Base-by-base conservation (phyloP, 176 grass and related monocot genomes). In the Oryza officinalis region DNA sequence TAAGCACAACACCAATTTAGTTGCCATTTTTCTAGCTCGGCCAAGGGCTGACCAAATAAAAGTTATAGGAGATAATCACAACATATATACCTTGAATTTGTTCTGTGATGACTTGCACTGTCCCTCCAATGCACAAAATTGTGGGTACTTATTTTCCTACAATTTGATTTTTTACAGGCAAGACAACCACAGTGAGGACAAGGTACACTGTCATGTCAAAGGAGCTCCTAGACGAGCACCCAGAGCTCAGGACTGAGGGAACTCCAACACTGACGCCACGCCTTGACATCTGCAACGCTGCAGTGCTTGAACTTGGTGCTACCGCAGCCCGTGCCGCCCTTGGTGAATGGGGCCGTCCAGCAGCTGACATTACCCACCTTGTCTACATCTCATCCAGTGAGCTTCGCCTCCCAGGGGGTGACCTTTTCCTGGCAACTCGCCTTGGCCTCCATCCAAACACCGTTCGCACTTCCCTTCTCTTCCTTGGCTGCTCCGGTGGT, bases 351-450 rank as follows among this genome's bases (percentile, higher is more conserved):
- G 87, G 87, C 2, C 85, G 85, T 27, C 68, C 92, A 2, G 76
- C 80, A 59, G 71, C 87, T 61, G 93, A 89, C 74, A 91, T 95
- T 59, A 98, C 96, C 65, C 96, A 98, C 76, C 77, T 98, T 4
- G 89, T 98, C 75, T 98, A 88, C 75, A 88, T 93, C 82, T 98
- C 92, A 26, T 98, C 96, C 72, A 98, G 89, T 17, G 93, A 98
- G 59, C 78, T 94, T 74, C 96, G 96, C 15, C 86, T 98, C 72
- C 92, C 96, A 38, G 87, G 91, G 20, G 93, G 90, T 18, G 92
- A 98, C 78, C 90, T 95, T 80, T 86, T 88, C 87, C 91, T 98
- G 47, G 90, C 96, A 46, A 33, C 87, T 12, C 81, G 71, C 67
- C 92, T 98, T 67, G 89, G 93, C 52, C 88, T 98, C 77, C 45